Evolutionary conservation across 352 stramenopile genomes (phyloP), one percentile per base, ranked within the genome.

Genomic region (Pythium chondricola): DNA sequence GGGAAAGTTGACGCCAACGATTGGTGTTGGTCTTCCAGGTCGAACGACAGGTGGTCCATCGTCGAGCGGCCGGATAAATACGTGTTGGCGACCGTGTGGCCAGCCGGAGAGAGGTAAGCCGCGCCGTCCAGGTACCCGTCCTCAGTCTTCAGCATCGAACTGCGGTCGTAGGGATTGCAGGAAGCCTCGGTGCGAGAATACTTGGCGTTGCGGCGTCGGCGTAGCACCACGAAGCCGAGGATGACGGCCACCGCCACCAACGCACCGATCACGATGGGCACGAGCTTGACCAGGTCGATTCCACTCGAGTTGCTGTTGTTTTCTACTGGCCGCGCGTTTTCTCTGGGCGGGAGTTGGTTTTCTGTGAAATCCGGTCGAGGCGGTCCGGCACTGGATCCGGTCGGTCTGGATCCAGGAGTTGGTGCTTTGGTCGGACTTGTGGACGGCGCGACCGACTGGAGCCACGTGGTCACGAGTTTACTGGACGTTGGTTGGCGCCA

Each of bases 151-250:
- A 47, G 37, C 41, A 48, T 46, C 29, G 48, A 26, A 21, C 43
- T 63, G 20, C 56, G 42, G 20, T 41, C 37, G 53, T 61, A 56
- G 22, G 52, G 52, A 13, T 45, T 47, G 26, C 51, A 61, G 25
- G 43, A 44, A 3, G 50, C 48, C 21, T 37, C 55, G 0, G 36
- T 41, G 18, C 26, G 46, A 8, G 18, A 30, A 11, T 56, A 48
- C 17, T 52, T 63, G 17, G 55, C 24, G 13, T 63, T 53, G 13
- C 32, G 45, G 17, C 45, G 44, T 17, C 50, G 43, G 6, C 56
- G 56, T 22, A 59, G 7, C 20, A 65, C 11, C 7, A 65, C 50
- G 32, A 65, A 65, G 2, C 44, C 56, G 13, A 65, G 37, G 27
- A 36, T 21, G 11, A 65, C 46, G 6, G 56, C 56, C 6, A 54